Evolutionary conservation across 352 stramenopile species (phyloP), one percentile per base, ranked within the genome.

Genomic region (Elongisporangium undulatum): DNA sequence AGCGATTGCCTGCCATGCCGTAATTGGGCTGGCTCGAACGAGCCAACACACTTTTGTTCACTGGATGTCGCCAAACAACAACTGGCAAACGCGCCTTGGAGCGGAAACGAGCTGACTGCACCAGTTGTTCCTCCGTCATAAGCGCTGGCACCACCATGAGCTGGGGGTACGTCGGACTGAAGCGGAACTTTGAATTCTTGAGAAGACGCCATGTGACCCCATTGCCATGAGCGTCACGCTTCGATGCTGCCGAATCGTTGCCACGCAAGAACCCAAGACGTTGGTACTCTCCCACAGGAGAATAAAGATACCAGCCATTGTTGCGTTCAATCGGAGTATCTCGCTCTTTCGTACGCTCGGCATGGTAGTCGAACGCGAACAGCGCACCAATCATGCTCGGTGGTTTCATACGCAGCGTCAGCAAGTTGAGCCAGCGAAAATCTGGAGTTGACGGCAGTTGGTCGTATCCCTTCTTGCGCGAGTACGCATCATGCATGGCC

Each of bases 1-100:
- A 98, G 39, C 87, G 92, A 74, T 98, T 97, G 21, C 95, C 94
- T 45, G 94, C 86, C 61, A 99, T 87, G n/a, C 97, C 97, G 38
- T 98, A 97, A 66, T 98, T 98, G 3, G 97, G 97, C 66, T 99
- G 96, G 12, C 90, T 93, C 10, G 82, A 97, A 41, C 97, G 83
- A 65, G 92, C 97, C n/a, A 99, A 83, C 48, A 94, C 88, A 22
- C 90, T 94, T 54, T 97, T 97, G 69, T 98, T 96, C 12, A 85
- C 70, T 17, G 85, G 84, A 66, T 96, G 89, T 8, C 89, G 82
- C 92, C 94, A 99, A 9, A 97, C 93, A 3, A 98, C 79, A 10
- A 95, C 85, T 0, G 95, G 95, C 1, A 99, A 72, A 2, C 97
- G 90, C 23, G 90, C 92, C 49, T 94, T 95, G 23, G 82, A 95